Evolutionary conservation across 768 basidiomycete species (phyloP), one percentile per base, ranked within the genome.

Genomic region (Dioszegia hungarica): DNA sequence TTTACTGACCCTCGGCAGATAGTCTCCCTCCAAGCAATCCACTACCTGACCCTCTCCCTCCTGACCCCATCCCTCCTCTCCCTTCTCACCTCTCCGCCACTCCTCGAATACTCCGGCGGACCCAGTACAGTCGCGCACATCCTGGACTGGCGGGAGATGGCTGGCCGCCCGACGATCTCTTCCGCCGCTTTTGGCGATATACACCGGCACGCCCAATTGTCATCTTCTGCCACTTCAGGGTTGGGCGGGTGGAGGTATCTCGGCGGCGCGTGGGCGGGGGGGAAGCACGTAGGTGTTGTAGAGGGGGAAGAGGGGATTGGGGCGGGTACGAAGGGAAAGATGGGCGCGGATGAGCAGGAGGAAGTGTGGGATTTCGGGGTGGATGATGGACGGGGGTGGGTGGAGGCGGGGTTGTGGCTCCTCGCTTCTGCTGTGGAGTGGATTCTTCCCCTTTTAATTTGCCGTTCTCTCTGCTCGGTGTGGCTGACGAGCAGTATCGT

Each of bases 71-170:
- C 89, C 14, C 71, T 93, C 25, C 83, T 98, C 24, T 73, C 80
- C 20, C 41, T 85, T 20, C 86, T 93, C 72, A 88, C 90, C 0
- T 49, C 57, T 6, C 63, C 67, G 2, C n/a, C 62, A 9, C 58
- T 70, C 1, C 64, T 76, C 9, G 63, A 72, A 3, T 68, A 75
- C 36, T 63, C 72, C 2, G 73, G 73, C 19, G 72, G 76, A 8
- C 64, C 78, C 33, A 61, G 62, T 36, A 72, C 68, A 14, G 67
- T 72, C 15, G 57, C 61, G 10, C 74, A 73, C 44, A 79, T 98
- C 34, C 90, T 99, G 86, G 93, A 98, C 77, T 99, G 95, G 95
- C 82, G 91, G 43, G 89, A 97, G 76, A 86, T 99, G 84, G 88
- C 92, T 0, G 88, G 90, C 3, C 78, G 83, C 49, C 84, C 88